A percentile compares a stretch with the other conserved stretches of the same genome.
Conservation (phyloP, 192 early-diverging fungal species). For the Allomyces arbusculus region DNA sequence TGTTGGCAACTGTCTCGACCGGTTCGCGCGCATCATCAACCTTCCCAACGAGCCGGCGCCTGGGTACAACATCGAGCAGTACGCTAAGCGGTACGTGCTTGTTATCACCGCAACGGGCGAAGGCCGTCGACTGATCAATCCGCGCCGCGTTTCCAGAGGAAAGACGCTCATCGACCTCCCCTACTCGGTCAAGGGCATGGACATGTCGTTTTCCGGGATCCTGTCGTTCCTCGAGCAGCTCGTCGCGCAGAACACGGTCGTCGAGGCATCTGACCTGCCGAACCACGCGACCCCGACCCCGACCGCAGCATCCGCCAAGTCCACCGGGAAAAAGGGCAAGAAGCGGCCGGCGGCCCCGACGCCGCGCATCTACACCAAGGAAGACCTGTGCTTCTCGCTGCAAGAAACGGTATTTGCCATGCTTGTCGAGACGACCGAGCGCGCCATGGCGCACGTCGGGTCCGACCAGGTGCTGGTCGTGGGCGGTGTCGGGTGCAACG, state of each 20-base stretch:
- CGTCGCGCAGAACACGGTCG: constrained; percentile 19
- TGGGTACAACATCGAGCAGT: constrained; percentile 95
- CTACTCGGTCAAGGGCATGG: constrained; percentile 98
- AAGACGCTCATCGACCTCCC: constrained; percentile 70
- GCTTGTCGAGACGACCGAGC: constrained; percentile 97
- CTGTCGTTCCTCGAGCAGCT: constrained; percentile 67
- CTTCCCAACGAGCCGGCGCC: constrained; percentile 91
- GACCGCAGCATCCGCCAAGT: neutral
- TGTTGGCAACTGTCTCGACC: constrained; percentile 92
- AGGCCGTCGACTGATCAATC: neutral
- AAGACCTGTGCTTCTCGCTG: constrained; percentile 90
- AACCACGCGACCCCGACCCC: neutral
- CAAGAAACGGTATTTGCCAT: constrained; percentile 98
- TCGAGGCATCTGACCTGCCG: constrained; percentile 3
- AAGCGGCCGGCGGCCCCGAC: constrained; percentile 1
- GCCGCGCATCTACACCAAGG: constrained; percentile 28
- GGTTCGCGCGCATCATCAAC: constrained; percentile 84
- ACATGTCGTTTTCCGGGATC: constrained; percentile 94
- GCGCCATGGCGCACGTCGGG: constrained; percentile 96
- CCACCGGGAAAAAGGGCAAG: neutral
- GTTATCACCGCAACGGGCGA: neutral
- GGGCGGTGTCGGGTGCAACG: constrained; percentile 92
- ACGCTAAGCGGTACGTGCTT: constrained; percentile 54
- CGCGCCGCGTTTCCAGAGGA: constrained; percentile 26
- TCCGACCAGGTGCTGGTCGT: constrained; percentile 78